phyloP scores from a whole-genome alignment of 2,329 filamentous ascomycete genomes.

The Botrytis fragariae region DNA sequence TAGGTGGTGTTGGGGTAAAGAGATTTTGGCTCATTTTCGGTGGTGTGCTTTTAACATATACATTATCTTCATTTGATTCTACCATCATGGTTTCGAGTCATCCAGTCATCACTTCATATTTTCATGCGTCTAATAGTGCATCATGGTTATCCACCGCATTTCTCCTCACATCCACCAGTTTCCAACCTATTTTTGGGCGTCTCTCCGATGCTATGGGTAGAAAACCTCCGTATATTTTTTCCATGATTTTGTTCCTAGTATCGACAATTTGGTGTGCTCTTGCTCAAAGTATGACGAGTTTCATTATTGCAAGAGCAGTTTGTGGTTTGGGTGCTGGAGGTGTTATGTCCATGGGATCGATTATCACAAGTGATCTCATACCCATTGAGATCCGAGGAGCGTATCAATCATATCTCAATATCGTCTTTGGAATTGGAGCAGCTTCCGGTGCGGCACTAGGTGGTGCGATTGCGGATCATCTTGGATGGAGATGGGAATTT shows the following conservation, averaged over 20 bases:
- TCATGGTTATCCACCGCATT: conserved; percentile 83
- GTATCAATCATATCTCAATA: conserved; percentile 70
- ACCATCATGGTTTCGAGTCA: conserved; percentile 81
- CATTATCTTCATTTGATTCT: conserved; percentile 66
- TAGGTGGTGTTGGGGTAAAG: conserved; percentile 46
- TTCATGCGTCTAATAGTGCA: conserved; percentile 72
- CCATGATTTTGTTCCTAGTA: conserved; percentile 59
- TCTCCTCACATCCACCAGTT: conserved; percentile 71
- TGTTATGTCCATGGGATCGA: conserved; percentile 64
- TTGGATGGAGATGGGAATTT: conserved; percentile 75
- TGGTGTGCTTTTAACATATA: conserved; percentile 56
- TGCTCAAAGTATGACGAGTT: conserved; percentile 63
- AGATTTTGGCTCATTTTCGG: conserved; percentile 62
- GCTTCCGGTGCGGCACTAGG: conserved; percentile 66
- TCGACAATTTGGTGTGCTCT: conserved; percentile 69
- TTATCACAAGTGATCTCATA: conserved; percentile 71
- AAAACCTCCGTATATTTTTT: conserved; percentile 62
- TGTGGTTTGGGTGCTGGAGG: conserved; percentile 74
- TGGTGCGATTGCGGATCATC: conserved; percentile 64
- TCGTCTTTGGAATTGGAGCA: conserved; percentile 58
- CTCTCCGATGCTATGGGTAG: conserved; percentile 72
- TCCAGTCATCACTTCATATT: conserved; percentile 78
- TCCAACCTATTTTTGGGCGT: conserved; percentile 72
- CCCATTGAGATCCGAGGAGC: conserved; percentile 63
- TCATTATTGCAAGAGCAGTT: conserved; percentile 67